Percentiles rank a stretch among this genome's conserved stretches.
Evolutionary conservation across 169 alveolate species (phyloP).

Genomic region (Fabrea salina): DNA sequence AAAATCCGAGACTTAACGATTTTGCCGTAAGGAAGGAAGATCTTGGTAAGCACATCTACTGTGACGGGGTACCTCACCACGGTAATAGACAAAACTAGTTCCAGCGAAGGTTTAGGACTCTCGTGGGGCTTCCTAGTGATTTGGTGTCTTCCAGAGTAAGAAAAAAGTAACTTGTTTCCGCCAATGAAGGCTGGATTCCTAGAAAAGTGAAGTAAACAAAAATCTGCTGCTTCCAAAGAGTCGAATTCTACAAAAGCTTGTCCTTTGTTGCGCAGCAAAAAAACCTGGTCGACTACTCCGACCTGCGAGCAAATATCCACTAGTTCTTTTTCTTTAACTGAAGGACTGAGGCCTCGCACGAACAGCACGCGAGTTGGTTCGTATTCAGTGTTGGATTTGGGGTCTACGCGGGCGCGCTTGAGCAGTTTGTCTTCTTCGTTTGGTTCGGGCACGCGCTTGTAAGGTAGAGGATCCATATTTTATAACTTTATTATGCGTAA

Average conservation of each 20-base stretch:
- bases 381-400: slow-evolving; percentile 31
- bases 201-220: slow-evolving; percentile 37
- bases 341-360: slow-evolving; percentile 39
- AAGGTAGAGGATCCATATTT: slow-evolving; percentile 23
- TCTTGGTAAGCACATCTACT: slow-evolving; percentile 35
- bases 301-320: slow-evolving; percentile 38
- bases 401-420: slow-evolving; percentile 33
- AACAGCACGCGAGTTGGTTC: slow-evolving; percentile 56
- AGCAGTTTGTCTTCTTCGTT: slow-evolving; percentile 17
- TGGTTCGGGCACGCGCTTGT: slow-evolving; percentile 7
- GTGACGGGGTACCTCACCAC: slow-evolving; percentile 40
- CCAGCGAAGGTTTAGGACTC: slow-evolving; percentile 20
- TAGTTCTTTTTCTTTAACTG: slow-evolving; percentile 44
- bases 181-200: slow-evolving; percentile 14
- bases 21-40: slow-evolving; percentile 40
- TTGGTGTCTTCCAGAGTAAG: slow-evolving; percentile 45
- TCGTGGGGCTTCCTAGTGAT: slow-evolving; percentile 33
- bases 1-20: slow-evolving; percentile 37
- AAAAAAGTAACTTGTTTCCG: slow-evolving; percentile 16
- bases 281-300: slow-evolving; percentile 43
- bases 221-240: slow-evolving; percentile 48
- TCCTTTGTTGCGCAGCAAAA: slow-evolving; percentile 43
- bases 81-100: slow-evolving; percentile 43
- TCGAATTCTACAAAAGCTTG: slow-evolving; percentile 57
- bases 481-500: no score